phyloP scores from a whole-genome alignment of 208 protist genomes.

The Dictyostelium gargantuum region DNA sequence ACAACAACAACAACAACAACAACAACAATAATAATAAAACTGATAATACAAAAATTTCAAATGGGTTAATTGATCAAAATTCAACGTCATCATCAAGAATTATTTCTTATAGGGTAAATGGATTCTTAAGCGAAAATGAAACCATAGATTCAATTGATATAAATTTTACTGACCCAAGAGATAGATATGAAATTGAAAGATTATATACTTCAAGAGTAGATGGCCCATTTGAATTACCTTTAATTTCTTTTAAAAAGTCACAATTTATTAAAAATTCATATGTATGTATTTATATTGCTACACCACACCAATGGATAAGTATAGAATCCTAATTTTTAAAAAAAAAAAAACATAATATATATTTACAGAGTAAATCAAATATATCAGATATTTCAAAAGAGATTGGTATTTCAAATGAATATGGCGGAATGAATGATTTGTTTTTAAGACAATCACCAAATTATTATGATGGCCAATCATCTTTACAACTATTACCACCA shows the following conservation, averaged over 20 bases:
- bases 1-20: no score
- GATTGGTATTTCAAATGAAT: background rate
- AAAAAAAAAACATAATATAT: background rate
- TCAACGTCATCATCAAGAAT: background rate
- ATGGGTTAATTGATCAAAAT: no score
- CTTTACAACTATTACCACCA: background rate
- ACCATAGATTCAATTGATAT: no score
- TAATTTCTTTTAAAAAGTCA: background rate
- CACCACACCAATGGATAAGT: no score
- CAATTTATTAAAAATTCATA: no score
- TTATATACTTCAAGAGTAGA: background rate
- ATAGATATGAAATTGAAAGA: background rate
- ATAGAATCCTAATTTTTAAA: no score
- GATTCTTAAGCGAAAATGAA: background rate
- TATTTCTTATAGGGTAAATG: background rate
- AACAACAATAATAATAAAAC: background rate
- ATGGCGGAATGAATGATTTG: background rate
- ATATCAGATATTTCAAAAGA: background rate
- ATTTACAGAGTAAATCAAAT: background rate
- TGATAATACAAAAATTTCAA: background rate
- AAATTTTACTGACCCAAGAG: background rate
- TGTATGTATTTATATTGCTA: no score
- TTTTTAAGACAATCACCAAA: no score
- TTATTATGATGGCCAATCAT: background rate
- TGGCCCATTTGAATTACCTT: background rate